phyloP scores from a whole-genome alignment of 345 rosid genomes.

The Physaria fendleri region DNA sequence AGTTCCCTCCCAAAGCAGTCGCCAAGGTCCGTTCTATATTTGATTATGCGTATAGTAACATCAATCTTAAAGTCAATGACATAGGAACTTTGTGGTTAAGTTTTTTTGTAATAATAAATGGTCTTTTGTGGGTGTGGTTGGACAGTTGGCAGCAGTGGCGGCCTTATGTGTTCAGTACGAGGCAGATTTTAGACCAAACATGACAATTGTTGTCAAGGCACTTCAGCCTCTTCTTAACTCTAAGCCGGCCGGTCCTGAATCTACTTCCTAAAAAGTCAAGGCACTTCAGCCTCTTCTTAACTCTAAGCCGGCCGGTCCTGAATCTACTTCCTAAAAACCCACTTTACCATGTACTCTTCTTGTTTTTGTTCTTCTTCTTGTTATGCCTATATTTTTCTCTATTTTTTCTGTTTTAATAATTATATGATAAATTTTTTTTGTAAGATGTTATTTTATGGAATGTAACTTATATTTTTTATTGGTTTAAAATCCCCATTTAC shows the following conservation, averaged over 20 bases:
- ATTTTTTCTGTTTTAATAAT: neutral
- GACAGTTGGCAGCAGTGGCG: conserved; percentile 96
- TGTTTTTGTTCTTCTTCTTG: conserved; percentile 17
- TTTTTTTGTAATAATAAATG: neutral
- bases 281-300: conserved; percentile 94
- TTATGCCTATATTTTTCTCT: neutral
- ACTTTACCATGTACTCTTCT: neutral
- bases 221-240: conserved; percentile 89
- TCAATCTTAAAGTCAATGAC: neutral
- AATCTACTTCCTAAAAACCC: conserved; percentile 32
- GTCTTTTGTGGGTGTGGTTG: neutral
- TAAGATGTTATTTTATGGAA: conserved; percentile 14
- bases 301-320: conserved; percentile 59
- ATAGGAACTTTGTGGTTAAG: conserved; percentile 1
- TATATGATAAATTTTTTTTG: conserved; percentile 11
- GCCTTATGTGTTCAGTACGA: conserved; percentile 97
- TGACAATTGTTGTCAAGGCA: conserved; percentile 98
- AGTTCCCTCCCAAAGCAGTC: conserved; percentile 92
- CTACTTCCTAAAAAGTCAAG: conserved; percentile 47
- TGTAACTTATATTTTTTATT: conserved; percentile 15
- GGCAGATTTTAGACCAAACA: conserved; percentile 94
- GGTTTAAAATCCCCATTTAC: neutral
- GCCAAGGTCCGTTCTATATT: conserved; percentile 62
- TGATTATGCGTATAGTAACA: neutral
- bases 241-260: conserved; percentile 53